Evolutionary conservation across 2,329 filamentous ascomycete species (phyloP), one percentile per base, ranked within the genome.

Genomic region (Calycina marina): DNA sequence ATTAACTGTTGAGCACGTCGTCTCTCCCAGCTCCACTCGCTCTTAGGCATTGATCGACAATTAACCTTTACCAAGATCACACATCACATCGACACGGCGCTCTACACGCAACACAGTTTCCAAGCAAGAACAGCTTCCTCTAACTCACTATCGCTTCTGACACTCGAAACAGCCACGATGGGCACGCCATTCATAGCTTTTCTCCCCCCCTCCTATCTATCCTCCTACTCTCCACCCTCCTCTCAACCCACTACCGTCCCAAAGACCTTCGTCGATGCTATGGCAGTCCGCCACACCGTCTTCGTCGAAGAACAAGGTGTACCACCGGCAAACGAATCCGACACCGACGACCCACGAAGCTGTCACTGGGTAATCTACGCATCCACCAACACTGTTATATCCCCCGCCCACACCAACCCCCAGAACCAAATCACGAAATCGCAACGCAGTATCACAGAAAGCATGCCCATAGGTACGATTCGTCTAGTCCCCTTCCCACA

Each of bases 281-380:
- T 78, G 71, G 54, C 58, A 32, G 65, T 79, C 26, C 69, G 75
- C 20, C 59, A 70, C 38, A 47, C 55, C 12, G 73, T 79, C 32
- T 78, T 75, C 44, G 67, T 77, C 14, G 22, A 57, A 5, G 74
- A 77, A 47, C 73, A 78, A 46, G 45, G 55, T 0, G 59, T 72
- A 10, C 62, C 68, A 0, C 55, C 72, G 1, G 72, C 78, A 22
- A 70, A 73, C 42, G 86, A 96, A 54, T 67, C 83, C 42, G 88
- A 94, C 59, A 59, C 65, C 1, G 84, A 94, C 51, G 88, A 96
- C 53, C 44, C 66, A 1, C 69, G 81, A 20, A 77, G 73, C 44
- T 88, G 77, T 58, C 85, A 94, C 56, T 93, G 83, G 80, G 77
- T 93, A 38, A 10, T 35, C 35, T 6, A 12, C 14, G 13, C 9